Percentiles rank a stretch among this genome's conserved stretches.
Conservation (phyloP, 1,139 yeast genomes). For the Protomyces lactucae-debilis region DNA sequence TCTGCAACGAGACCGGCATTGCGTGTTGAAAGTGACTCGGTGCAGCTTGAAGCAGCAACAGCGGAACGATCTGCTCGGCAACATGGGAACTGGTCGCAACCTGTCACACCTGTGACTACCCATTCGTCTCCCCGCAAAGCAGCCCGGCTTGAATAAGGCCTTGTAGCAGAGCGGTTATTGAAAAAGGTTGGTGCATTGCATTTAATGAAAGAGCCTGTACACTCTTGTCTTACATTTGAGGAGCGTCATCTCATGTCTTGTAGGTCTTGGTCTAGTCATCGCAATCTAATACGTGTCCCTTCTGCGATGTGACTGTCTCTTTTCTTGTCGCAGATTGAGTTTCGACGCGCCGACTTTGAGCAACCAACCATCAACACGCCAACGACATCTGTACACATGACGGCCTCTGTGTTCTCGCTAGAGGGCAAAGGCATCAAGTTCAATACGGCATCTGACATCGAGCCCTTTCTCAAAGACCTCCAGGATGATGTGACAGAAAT, state of each 20-base stretch:
- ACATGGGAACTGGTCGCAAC: background rate
- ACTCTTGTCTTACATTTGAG: background rate
- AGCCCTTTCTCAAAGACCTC: constrained; percentile 58
- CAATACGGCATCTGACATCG: constrained; percentile 66
- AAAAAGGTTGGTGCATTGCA: background rate
- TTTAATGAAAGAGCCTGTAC: background rate
- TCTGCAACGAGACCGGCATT: constrained; percentile 8
- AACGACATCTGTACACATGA: background rate
- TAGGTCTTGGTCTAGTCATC: background rate
- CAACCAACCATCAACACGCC: too few species aligned
- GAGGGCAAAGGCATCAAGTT: constrained; percentile 76
- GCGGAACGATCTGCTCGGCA: constrained; percentile 6
- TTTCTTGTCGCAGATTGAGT: background rate
- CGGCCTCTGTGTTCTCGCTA: constrained; percentile 46
- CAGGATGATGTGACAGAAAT: constrained; percentile 51
- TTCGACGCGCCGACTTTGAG: background rate
- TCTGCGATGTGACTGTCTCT: background rate
- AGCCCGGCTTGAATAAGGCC: background rate
- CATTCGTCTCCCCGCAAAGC: background rate
- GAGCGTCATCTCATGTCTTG: background rate
- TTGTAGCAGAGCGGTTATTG: background rate
- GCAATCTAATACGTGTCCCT: background rate
- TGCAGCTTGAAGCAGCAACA: constrained; percentile 11
- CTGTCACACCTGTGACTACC: background rate
- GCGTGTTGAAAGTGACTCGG: constrained; percentile 16